phyloP scores from a whole-genome alignment of 2,329 filamentous ascomycete species.

The Penicillium decumbens region DNA sequence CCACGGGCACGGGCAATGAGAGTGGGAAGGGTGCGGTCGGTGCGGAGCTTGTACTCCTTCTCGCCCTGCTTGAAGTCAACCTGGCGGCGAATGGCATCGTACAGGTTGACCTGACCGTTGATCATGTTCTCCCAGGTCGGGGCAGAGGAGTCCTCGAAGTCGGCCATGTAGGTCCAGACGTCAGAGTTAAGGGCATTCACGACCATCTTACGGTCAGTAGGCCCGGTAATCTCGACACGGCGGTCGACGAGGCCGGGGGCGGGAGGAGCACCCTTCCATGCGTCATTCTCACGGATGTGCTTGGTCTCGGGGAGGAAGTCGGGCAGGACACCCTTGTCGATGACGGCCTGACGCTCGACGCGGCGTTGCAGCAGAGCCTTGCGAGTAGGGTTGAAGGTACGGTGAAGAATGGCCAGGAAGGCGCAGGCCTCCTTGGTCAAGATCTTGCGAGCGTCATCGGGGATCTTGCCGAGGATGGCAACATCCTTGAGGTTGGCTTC shows the following conservation, averaged over 20 bases:
- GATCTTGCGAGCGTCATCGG: slow-evolving; percentile 79
- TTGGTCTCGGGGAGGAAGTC: slow-evolving; percentile 96
- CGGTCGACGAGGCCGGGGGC: slow-evolving; percentile 90
- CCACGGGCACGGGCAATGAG: slow-evolving; percentile 91
- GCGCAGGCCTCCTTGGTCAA: slow-evolving; percentile 83
- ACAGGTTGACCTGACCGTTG: slow-evolving; percentile 94
- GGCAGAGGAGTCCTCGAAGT: slow-evolving; percentile 94
- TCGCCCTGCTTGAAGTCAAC: slow-evolving; percentile 93
- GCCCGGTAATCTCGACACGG: slow-evolving; percentile 93
- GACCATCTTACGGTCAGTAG: slow-evolving; percentile 98
- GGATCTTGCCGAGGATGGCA: slow-evolving; percentile 73
- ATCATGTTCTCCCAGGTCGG: slow-evolving; percentile 99
- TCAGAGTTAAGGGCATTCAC: slow-evolving; percentile 94
- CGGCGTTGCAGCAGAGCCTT: slow-evolving; percentile 86
- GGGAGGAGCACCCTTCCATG: slow-evolving; percentile 88
- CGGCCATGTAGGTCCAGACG: slow-evolving; percentile 99
- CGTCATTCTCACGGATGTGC: slow-evolving; percentile 87
- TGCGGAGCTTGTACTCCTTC: slow-evolving; percentile 97
- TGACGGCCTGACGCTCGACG: slow-evolving; percentile 79
- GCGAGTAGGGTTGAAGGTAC: slow-evolving; percentile 85
- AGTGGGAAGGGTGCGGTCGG: slow-evolving; percentile 78
- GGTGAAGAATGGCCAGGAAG: slow-evolving; percentile 90
- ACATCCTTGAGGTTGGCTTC: slow-evolving; percentile 83
- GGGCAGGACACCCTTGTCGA: slow-evolving; percentile 81
- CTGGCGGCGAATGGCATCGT: slow-evolving; percentile 89